These are phyloP conservation scores for Passiflora organensis DNA, from an alignment of 345 rosid species.

Conservation along the genomic window DNA sequence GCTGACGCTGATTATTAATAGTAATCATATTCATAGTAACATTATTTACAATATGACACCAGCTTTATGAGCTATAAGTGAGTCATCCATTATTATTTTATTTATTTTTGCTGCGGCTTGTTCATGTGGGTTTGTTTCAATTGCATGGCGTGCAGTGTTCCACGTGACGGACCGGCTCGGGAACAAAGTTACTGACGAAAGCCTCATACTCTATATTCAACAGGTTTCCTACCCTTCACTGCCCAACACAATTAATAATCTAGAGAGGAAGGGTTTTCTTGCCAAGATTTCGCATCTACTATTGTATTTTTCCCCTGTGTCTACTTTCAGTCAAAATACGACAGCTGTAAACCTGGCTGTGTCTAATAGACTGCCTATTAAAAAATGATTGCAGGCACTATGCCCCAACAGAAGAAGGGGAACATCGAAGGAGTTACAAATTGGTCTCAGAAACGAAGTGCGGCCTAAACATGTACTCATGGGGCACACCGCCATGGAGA, in stretches of 20 bases:
- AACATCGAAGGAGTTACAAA: slow-evolving; percentile 38
- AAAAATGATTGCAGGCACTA: slow-evolving; percentile 42
- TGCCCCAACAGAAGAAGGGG: slow-evolving; percentile 51
- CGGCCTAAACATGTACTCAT: slow-evolving; percentile 50
- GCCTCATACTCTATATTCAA: slow-evolving; percentile 56
- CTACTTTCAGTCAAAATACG: not conserved
- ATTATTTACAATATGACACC: not conserved
- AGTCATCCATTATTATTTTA: slow-evolving; percentile 1
- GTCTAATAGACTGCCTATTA: not conserved
- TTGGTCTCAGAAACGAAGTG: slow-evolving; percentile 39
- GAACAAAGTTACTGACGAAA: slow-evolving; percentile 59
- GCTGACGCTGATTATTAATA: not conserved
- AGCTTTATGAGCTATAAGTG: no score
- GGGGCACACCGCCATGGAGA: slow-evolving; percentile 72
- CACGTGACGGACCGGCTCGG: slow-evolving; percentile 78
- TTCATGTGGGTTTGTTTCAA: slow-evolving; percentile 13
- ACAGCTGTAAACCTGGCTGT: not conserved
- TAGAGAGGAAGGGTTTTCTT: no score
- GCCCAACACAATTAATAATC: no score
- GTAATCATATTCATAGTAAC: not conserved
- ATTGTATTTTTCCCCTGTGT: not conserved
- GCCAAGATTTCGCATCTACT: no score
- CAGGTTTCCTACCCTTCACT: slow-evolving; percentile 35
- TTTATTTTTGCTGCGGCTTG: slow-evolving; percentile 4
- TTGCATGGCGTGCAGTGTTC: slow-evolving; percentile 48